phyloP scores from a whole-genome alignment of 2,329 filamentous ascomycete species.

The Proliferodiscus dingleyae region DNA sequence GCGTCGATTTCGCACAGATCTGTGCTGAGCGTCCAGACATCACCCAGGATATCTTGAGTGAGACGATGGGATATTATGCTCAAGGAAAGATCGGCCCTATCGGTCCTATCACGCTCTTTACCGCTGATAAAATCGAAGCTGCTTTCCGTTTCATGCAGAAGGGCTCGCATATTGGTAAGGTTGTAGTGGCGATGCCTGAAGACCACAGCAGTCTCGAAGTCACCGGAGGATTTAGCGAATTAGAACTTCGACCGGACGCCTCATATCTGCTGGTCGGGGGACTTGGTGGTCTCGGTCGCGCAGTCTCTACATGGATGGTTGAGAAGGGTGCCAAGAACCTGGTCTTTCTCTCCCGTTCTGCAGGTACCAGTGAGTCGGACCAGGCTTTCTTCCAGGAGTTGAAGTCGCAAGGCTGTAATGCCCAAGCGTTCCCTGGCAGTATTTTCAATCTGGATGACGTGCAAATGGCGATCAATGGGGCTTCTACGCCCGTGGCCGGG shows the following conservation, averaged over 20 bases:
- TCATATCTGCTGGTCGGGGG: constrained; percentile 38
- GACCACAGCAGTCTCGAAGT: constrained; percentile 22
- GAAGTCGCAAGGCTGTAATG: constrained; percentile 10
- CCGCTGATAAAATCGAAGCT: constrained; percentile 29
- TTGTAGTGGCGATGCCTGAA: constrained; percentile 2
- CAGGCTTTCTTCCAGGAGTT: constrained; percentile 17
- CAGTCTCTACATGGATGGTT: constrained; percentile 35
- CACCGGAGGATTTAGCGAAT: not conserved
- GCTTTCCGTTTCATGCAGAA: constrained; percentile 13
- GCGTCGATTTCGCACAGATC: constrained; percentile 18
- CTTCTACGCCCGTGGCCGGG: constrained; percentile 15
- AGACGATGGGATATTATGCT: no score
- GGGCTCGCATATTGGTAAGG: constrained; percentile 12
- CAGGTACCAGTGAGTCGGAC: constrained; percentile 30
- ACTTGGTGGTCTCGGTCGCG: constrained; percentile 37
- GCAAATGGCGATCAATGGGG: constrained; percentile 1
- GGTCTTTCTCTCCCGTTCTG: constrained; percentile 34
- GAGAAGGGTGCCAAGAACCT: constrained; percentile 35
- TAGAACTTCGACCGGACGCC: constrained; percentile 5
- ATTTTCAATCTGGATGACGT: constrained; percentile 11
- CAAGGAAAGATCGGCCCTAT: constrained; percentile 25
- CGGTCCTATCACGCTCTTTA: constrained; percentile 23
- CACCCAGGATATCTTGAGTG: constrained; percentile 1
- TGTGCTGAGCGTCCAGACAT: constrained; percentile 2
- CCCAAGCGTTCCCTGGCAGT: constrained; percentile 12